Base-by-base conservation (phyloP, 2,329 filamentous ascomycete species). In the Niveomyces coronatus region DNA sequence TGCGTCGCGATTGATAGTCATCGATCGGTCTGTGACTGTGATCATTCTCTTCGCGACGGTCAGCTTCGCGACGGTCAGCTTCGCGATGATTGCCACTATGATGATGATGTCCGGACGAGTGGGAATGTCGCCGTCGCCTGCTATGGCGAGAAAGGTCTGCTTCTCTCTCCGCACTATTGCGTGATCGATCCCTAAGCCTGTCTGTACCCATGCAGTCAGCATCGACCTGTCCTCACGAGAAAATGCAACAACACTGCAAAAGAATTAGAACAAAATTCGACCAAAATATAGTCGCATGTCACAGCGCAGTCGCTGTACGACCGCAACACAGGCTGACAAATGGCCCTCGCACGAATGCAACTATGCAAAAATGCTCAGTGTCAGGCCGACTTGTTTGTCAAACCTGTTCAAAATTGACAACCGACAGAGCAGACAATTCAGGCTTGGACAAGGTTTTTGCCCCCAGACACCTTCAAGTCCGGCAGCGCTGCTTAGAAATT, bases 1-100 rank as follows among this genome's bases (percentile, higher is more conserved):
- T 53, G 9, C 53, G 55, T 28, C 51, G 52, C 27, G 47, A 49
- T 37, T 61, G 56, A 37, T 44, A 31, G 39, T 45, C 32, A 23
- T 55, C 56, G 9, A 54, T 52, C 13, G 61, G 59, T 4, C 51
- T 53, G 17, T 51, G 55, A 33, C 49, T 57, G 31, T 53, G 50
- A 23, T 48, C 36, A 14, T n/a, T n/a, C n/a, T n/a, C n/a, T n/a
- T n/a, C n/a, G n/a, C n/a, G n/a, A n/a, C n/a, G n/a, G n/a, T n/a
- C n/a, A n/a, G n/a, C n/a, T n/a, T n/a, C n/a, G n/a, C n/a, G n/a
- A n/a, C n/a, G n/a, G 22, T 24, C 22, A 7, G 11, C 22, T 24
- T 24, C 22, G 22, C 7, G 22, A 11, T 24, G 22, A 24, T n/a
- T n/a, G n/a, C n/a, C n/a, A n/a, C n/a, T n/a, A n/a, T n/a, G n/a